Evolutionary conservation across 306 rosid genomes (phyloP).

Genomic region (apple (Malus domestica)): DNA sequence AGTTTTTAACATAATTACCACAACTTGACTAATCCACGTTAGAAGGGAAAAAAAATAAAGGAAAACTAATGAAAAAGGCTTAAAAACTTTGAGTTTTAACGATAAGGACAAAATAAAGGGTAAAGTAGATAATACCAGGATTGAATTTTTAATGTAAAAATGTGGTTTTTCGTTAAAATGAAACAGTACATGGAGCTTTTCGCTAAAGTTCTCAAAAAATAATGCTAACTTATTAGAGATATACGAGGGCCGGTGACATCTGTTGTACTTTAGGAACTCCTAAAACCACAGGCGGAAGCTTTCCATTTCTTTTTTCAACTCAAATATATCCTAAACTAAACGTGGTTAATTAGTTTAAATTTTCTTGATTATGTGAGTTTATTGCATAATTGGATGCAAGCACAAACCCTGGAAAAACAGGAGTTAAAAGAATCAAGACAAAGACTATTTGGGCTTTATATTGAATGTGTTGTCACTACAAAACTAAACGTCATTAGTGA

Average conservation of each 20-base stretch:
- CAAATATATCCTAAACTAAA: background rate
- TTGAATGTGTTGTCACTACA: background rate
- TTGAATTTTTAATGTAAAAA: too few species aligned
- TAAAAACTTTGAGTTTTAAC: too few species aligned
- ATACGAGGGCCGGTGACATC: slow-evolving; percentile 56
- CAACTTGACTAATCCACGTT: background rate
- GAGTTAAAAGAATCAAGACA: background rate
- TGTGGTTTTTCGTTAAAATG: too few species aligned
- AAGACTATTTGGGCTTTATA: background rate
- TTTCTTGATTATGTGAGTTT: background rate
- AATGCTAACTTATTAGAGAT: background rate
- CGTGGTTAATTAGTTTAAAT: background rate
- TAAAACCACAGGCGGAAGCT: slow-evolving; percentile 38
- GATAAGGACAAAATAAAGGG: too few species aligned
- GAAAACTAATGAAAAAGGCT: too few species aligned
- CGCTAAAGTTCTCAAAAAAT: background rate
- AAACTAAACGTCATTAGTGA: too few species aligned
- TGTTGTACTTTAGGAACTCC: slow-evolving; percentile 45
- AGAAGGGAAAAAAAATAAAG: background rate
- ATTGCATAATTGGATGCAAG: slow-evolving; percentile 56
- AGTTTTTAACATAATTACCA: background rate
- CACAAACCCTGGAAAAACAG: slow-evolving; percentile 44
- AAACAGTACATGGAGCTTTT: too few species aligned
- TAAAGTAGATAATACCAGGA: too few species aligned
- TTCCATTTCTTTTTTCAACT: slow-evolving; percentile 66